phyloP scores from a whole-genome alignment of 345 rosid genomes.

The Gossypium bickii region DNA sequence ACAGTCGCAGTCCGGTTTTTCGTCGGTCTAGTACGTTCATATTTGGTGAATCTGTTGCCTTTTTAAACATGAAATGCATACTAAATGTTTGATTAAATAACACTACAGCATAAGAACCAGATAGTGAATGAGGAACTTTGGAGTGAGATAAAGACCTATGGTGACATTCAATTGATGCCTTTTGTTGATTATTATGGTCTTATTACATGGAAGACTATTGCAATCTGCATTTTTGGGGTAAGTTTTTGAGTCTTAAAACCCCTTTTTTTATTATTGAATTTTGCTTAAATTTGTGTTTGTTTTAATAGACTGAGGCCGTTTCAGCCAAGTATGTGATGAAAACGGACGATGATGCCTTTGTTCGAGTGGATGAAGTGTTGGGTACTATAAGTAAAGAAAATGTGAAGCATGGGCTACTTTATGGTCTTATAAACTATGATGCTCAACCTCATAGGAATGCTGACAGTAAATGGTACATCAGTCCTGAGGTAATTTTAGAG shows the following conservation, averaged over 20 bases:
- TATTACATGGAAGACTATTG: conserved; percentile 94
- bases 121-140: conserved; percentile 88
- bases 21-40: conserved; percentile 82
- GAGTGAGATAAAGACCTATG: conserved; percentile 74
- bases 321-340: conserved; percentile 86
- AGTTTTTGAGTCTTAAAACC: conserved; percentile 17
- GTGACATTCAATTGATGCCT: conserved; percentile 93
- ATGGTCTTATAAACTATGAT: conserved; percentile 82
- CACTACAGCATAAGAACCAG: conserved; percentile 86
- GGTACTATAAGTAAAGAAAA: conserved; percentile 54
- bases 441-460: conserved; percentile 77
- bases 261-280: background rate
- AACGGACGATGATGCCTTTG: conserved; percentile 98
- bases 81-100: conserved; percentile 3
- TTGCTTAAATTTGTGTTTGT: conserved; percentile 18
- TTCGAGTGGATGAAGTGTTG: conserved; percentile 83
- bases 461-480: conserved; percentile 95
- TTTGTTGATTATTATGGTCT: conserved; percentile 95
- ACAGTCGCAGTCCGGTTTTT: conserved; percentile 83
- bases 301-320: conserved; percentile 62
- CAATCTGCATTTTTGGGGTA: conserved; percentile 97
- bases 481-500: conserved; percentile 56
- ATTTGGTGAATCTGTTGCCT: background rate
- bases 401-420: conserved; percentile 59
- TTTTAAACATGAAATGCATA: background rate